A percentile compares a stretch with the other conserved stretches of the same genome.
Evolutionary conservation across 805 yeast genomes (phyloP).

Genomic region (Myxozyma sirexii): DNA sequence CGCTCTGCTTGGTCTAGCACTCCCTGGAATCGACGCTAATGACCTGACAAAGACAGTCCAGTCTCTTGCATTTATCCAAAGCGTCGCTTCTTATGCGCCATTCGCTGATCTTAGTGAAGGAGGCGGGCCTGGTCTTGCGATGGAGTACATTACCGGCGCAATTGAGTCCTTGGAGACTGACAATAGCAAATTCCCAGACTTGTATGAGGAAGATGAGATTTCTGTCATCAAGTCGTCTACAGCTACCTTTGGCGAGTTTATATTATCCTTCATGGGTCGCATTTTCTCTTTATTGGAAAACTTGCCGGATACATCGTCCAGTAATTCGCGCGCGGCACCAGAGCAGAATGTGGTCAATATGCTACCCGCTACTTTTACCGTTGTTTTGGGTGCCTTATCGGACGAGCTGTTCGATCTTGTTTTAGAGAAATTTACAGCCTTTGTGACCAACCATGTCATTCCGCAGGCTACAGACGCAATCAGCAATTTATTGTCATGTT

Average conservation of each 20-base stretch:
- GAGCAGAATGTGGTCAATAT: slow-evolving; percentile 52
- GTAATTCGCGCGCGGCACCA: slow-evolving; percentile 45
- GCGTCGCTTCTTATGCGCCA: slow-evolving; percentile 73
- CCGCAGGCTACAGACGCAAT: slow-evolving; percentile 63
- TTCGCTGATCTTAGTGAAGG: slow-evolving; percentile 59
- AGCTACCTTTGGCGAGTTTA: slow-evolving; percentile 63
- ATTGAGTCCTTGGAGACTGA: slow-evolving; percentile 53
- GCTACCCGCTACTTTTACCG: slow-evolving; percentile 46
- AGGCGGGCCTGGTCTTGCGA: slow-evolving; percentile 43
- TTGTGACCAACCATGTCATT: slow-evolving; percentile 60
- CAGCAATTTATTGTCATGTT: slow-evolving; percentile 71
- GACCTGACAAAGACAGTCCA: slow-evolving; percentile 74
- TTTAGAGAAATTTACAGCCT: slow-evolving; percentile 46
- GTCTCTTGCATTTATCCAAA: slow-evolving; percentile 68
- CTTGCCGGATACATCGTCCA: slow-evolving; percentile 59
- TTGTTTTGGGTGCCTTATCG: slow-evolving; percentile 42
- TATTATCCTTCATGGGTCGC: slow-evolving; percentile 58
- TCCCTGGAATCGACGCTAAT: slow-evolving; percentile 87
- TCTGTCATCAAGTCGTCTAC: slow-evolving; percentile 73
- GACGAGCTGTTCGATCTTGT: slow-evolving; percentile 38
- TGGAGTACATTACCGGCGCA: slow-evolving; percentile 68
- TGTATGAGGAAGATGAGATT: slow-evolving; percentile 51
- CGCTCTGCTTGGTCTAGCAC: slow-evolving; percentile 64
- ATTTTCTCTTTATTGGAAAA: slow-evolving; percentile 68
- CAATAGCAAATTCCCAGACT: slow-evolving; percentile 3